Conservation (phyloP, 2,329 filamentous ascomycete genomes). For the Talaromyces atroroseus region DNA sequence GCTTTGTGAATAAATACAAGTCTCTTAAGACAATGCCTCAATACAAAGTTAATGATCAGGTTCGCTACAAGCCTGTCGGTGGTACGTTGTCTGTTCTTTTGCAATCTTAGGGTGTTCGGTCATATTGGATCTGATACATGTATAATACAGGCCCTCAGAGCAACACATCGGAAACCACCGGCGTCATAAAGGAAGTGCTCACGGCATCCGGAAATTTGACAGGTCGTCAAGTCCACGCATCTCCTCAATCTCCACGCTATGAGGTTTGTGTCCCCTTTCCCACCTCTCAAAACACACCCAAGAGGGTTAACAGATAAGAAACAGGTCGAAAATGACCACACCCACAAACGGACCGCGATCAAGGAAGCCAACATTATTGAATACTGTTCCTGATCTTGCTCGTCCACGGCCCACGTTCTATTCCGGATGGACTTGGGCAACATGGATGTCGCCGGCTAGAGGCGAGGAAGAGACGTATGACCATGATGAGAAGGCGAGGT, state of each 20-base stretch:
- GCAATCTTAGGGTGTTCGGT: not conserved
- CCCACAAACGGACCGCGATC: slow-evolving; percentile 24
- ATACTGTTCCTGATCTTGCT: slow-evolving; percentile 13
- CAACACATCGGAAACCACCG: slow-evolving; percentile 34
- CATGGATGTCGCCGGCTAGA: slow-evolving; percentile 7
- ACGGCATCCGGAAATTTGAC: slow-evolving; percentile 28
- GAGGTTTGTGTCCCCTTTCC: slow-evolving; percentile 24
- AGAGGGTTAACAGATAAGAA: not conserved
- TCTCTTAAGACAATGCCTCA: slow-evolving; percentile 19
- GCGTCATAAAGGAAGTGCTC: slow-evolving; percentile 32
- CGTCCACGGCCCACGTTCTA: not conserved
- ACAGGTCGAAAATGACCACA: slow-evolving; percentile 25
- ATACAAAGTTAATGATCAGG: slow-evolving; percentile 30
- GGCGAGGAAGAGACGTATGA: slow-evolving; percentile 10
- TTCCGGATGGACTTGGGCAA: not conserved
- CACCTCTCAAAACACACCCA: not conserved
- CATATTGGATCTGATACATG: not conserved
- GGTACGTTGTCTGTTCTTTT: slow-evolving; percentile 24
- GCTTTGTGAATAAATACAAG: not conserved
- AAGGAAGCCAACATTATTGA: slow-evolving; percentile 28
- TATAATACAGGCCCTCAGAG: slow-evolving; percentile 30
- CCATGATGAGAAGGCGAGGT: not conserved
- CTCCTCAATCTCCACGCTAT: slow-evolving; percentile 32
- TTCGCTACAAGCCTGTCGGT: slow-evolving; percentile 40
- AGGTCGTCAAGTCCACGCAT: slow-evolving; percentile 33